These are phyloP conservation scores for Colletotrichum falcatum DNA, from an alignment of 2,329 filamentous ascomycete genomes.

Conservation along the genomic window DNA sequence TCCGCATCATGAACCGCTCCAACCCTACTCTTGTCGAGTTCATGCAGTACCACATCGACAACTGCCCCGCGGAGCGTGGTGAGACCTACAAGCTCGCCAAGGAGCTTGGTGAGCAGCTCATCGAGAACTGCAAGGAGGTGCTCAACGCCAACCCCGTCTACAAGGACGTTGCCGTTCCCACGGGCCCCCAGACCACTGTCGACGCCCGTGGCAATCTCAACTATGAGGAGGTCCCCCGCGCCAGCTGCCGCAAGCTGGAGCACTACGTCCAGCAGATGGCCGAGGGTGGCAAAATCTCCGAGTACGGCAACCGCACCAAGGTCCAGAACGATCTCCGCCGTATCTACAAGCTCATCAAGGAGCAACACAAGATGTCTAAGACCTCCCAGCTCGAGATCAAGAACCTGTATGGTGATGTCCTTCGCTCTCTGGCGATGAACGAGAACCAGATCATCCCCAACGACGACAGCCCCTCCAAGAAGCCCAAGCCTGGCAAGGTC, in stretches of 20 bases:
- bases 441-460: conserved; percentile 96
- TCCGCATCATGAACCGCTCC: conserved; percentile 98
- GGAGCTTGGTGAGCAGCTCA: conserved; percentile 90
- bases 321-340: conserved; percentile 95
- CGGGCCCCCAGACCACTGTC: conserved; percentile 91
- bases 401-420: conserved; percentile 91
- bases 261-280: conserved; percentile 99
- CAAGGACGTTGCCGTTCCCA: conserved; percentile 95
- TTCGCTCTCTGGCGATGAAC: conserved; percentile 96
- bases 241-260: conserved; percentile 95
- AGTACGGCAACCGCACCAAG: conserved; percentile 98
- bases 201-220: conserved; percentile 92
- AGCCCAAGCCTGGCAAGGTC: conserved; percentile 78
- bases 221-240: conserved; percentile 87
- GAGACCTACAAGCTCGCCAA: conserved; percentile 99
- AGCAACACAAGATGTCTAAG: conserved; percentile 98
- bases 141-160: conserved; percentile 86
- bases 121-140: conserved; percentile 97
- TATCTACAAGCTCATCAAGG: conserved; percentile 98
- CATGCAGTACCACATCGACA: conserved; percentile 99
- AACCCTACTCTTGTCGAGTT: conserved; percentile 96
- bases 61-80: conserved; percentile 95
- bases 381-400: conserved; percentile 97
- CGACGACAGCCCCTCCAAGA: conserved; percentile 69
- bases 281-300: conserved; percentile 96